A percentile compares a stretch with the other conserved stretches of the same genome.
Evolutionary conservation across 2,329 filamentous ascomycete species (phyloP).

Genomic region (Arthrobotrys musiformis): DNA sequence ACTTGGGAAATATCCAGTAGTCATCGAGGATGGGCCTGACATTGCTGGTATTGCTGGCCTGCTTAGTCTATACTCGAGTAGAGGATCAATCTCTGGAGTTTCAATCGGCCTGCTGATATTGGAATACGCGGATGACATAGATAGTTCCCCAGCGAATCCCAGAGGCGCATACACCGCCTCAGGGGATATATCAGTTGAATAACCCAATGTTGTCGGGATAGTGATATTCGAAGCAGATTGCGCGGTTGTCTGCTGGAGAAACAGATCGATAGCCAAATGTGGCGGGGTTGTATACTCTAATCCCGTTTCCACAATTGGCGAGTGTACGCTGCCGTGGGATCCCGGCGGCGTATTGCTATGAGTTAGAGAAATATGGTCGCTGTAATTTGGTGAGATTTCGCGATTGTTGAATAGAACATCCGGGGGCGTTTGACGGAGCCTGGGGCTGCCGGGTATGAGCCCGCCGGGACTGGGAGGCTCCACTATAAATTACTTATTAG

Average conservation of each 20-base stretch:
- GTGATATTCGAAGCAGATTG: constrained; percentile 9
- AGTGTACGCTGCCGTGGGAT: constrained; percentile 9
- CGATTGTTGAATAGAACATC: not conserved
- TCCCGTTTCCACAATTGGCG: not conserved
- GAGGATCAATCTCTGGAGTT: not conserved
- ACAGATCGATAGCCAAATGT: constrained; percentile 27
- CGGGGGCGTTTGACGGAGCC: not conserved
- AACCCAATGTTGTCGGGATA: not conserved
- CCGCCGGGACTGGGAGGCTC: constrained; percentile 39
- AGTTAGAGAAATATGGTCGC: not conserved
- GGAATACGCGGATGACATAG: not conserved
- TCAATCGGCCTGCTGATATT: not conserved
- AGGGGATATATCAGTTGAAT: not conserved
- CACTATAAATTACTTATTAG: not conserved
- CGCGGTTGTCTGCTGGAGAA: constrained; percentile 20
- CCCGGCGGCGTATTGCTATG: constrained; percentile 15
- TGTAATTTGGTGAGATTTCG: constrained; percentile 9
- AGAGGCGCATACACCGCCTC: not conserved
- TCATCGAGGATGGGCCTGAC: not conserved
- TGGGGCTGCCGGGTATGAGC: constrained; percentile 15
- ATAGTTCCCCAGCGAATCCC: not conserved
- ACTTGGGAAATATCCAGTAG: not conserved
- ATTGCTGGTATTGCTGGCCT: not conserved
- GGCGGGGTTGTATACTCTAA: constrained; percentile 8
- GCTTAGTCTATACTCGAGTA: not conserved